Conservation (phyloP, 2,329 filamentous ascomycete genomes). For the Cladosporium sp. region DNA sequence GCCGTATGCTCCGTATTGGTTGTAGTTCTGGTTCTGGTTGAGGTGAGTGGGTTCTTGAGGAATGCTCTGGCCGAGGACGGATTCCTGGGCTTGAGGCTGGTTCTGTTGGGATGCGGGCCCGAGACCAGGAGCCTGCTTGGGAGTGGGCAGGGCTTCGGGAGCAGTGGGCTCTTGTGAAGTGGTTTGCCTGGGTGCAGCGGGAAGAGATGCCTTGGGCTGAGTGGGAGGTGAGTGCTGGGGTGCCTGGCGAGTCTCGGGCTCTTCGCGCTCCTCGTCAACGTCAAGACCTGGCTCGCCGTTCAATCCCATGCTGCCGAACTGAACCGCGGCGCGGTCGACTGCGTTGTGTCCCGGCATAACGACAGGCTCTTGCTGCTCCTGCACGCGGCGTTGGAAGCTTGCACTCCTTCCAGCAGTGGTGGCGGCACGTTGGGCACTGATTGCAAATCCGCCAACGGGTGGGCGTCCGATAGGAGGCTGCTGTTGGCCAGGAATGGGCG, state of each 20-base stretch:
- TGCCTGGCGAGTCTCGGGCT: conserved; percentile 91
- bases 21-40: conserved; percentile 43
- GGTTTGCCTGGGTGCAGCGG: conserved; percentile 58
- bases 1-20: conserved; percentile 67
- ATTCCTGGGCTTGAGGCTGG: conserved; percentile 33
- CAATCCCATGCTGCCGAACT: conserved; percentile 93
- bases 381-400: conserved; percentile 77
- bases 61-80: conserved; percentile 49
- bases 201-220: conserved; percentile 79
- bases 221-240: conserved; percentile 88
- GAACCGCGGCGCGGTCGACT: conserved; percentile 85
- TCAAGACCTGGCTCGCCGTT: conserved; percentile 72
- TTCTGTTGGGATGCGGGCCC: conserved; percentile 57
- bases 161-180: conserved; percentile 37
- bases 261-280: conserved; percentile 90
- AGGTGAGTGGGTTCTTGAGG: conserved; percentile 40
- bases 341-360: conserved; percentile 97
- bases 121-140: conserved; percentile 59
- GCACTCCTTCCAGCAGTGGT: conserved; percentile 61
- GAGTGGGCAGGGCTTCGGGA: conserved; percentile 41
- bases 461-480: conserved; percentile 57
- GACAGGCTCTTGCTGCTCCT: conserved; percentile 95
- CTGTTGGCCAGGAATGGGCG: conserved; percentile 57
- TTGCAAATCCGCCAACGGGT: conserved; percentile 68
- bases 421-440: conserved; percentile 78